Percentiles rank a stretch among this genome's conserved stretches.
phyloP scores from a whole-genome alignment of 163 green algal genomes.

The Volvox carteri region DNA sequence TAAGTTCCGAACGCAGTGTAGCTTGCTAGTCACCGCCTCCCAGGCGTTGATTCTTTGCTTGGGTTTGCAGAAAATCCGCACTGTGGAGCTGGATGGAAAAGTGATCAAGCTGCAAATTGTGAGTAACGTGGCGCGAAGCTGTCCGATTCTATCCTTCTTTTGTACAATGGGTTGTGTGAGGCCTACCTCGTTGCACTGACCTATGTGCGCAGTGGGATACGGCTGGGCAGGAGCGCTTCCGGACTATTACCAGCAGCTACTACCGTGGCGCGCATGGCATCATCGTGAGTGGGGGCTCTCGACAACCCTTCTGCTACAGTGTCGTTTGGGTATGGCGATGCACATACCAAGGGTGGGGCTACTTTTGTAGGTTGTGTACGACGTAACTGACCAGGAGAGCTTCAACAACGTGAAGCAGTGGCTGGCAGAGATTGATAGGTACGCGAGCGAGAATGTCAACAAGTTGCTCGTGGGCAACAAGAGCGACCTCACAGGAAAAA shows the following conservation, averaged over 20 bases:
- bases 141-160: too few relatives aligned
- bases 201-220: slow-evolving; percentile 91
- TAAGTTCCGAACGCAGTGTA: slow-evolving; percentile 80
- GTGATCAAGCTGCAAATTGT: slow-evolving; percentile 99
- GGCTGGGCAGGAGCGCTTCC: slow-evolving; percentile 96
- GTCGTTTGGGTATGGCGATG: too few relatives aligned
- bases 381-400: slow-evolving; percentile 98
- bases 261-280: slow-evolving; percentile 97
- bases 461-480: slow-evolving; percentile 99
- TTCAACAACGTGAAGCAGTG: slow-evolving; percentile 99
- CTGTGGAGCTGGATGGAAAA: slow-evolving; percentile 99
- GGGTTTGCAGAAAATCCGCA: slow-evolving; percentile 96
- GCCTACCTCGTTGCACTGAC: too few relatives aligned
- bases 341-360: too few relatives aligned
- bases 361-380: slow-evolving; percentile 93
- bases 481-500: slow-evolving; percentile 95
- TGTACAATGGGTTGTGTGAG: too few relatives aligned
- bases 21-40: too few relatives aligned
- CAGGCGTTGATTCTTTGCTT: too few relatives aligned
- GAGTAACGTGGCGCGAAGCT: slow-evolving; percentile 61
- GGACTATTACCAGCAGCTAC: slow-evolving; percentile 97
- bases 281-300: slow-evolving; percentile 86
- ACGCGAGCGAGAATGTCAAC: slow-evolving; percentile 99
- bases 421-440: slow-evolving; percentile 99
- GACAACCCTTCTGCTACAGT: too few relatives aligned